Conservation (phyloP, 2,329 filamentous ascomycete species). For the Lojkania enalia region DNA sequence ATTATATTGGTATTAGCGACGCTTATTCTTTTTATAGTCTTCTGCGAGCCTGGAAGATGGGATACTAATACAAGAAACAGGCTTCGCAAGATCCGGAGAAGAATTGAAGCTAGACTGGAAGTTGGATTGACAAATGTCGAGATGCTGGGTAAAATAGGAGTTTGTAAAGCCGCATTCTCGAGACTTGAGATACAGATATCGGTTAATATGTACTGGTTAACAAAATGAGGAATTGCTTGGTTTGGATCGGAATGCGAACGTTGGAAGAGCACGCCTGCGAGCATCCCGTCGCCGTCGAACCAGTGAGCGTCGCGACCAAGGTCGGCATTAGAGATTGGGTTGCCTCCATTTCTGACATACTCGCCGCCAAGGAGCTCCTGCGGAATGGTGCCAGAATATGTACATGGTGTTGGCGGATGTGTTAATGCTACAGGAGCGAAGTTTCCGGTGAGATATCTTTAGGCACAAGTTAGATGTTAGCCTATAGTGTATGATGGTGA, state of each 20-base stretch:
- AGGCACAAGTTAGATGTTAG: constrained; percentile 25
- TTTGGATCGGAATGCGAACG: constrained; percentile 41
- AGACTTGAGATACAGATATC: constrained; percentile 64
- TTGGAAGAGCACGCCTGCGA: constrained; percentile 66
- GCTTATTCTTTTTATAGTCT: constrained; percentile 67
- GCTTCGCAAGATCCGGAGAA: constrained; percentile 59
- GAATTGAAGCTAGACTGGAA: constrained; percentile 56
- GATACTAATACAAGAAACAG: constrained; percentile 62
- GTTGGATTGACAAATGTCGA: constrained; percentile 65
- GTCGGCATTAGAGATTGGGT: constrained; percentile 65
- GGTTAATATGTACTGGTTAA: constrained; percentile 70
- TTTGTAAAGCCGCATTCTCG: constrained; percentile 51
- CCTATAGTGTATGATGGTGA: constrained; percentile 6
- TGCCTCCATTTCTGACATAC: constrained; percentile 73
- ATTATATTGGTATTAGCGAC: constrained; percentile 70
- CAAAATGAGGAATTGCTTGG: constrained; percentile 62
- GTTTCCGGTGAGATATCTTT: constrained; percentile 65
- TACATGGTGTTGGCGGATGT: constrained; percentile 60
- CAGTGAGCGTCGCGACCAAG: constrained; percentile 67
- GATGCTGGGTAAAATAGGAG: constrained; percentile 68
- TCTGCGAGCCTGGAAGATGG: constrained; percentile 59
- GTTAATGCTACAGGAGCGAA: constrained; percentile 67
- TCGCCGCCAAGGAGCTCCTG: constrained; percentile 68
- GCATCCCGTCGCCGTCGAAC: constrained; percentile 78
- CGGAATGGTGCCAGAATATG: constrained; percentile 62